Evolutionary conservation across 192 early-diverging fungal genomes (phyloP).

Genomic region (Coemansia guatemalensis): DNA sequence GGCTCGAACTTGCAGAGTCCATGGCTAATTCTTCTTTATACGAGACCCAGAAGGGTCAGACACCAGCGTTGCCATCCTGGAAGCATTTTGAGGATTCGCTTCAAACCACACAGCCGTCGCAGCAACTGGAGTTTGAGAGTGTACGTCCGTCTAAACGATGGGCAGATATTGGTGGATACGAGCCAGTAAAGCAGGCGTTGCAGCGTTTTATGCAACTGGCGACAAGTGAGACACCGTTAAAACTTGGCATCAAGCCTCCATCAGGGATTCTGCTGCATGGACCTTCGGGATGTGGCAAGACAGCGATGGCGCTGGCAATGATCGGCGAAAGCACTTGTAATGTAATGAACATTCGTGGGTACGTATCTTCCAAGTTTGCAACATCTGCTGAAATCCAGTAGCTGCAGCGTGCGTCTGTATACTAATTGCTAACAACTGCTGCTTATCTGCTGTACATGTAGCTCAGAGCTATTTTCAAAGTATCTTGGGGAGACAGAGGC

Average conservation of each 20-base stretch:
- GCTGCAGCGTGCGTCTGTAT: not conserved
- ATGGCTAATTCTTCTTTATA: not conserved
- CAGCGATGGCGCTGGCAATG: constrained; percentile 76
- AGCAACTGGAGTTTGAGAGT: constrained; percentile 63
- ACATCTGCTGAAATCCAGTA: not conserved
- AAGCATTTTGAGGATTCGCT: constrained; percentile 49
- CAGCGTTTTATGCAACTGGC: constrained; percentile 59
- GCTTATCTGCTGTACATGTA: not conserved
- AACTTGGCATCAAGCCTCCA: constrained; percentile 71
- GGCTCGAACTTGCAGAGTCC: constrained; percentile 3
- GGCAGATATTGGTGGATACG: constrained; percentile 77
- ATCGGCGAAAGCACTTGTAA: constrained; percentile 76
- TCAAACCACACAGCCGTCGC: constrained; percentile 60
- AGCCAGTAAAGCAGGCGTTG: constrained; percentile 56
- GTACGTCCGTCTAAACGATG: constrained; percentile 55
- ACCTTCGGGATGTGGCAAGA: constrained; percentile 94
- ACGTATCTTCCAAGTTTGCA: constrained; percentile 12
- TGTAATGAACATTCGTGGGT: constrained; percentile 83
- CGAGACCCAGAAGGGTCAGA: not conserved
- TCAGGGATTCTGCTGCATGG: constrained; percentile 89
- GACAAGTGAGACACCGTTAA: constrained; percentile 55
- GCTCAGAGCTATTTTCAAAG: constrained; percentile 87
- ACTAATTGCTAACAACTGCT: constrained; percentile 31
- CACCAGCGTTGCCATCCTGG: constrained; percentile 10
- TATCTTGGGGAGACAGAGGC: constrained; percentile 94